Base-by-base conservation (phyloP, 2,329 filamentous ascomycete genomes). In the Aspergillus floridensis region DNA sequence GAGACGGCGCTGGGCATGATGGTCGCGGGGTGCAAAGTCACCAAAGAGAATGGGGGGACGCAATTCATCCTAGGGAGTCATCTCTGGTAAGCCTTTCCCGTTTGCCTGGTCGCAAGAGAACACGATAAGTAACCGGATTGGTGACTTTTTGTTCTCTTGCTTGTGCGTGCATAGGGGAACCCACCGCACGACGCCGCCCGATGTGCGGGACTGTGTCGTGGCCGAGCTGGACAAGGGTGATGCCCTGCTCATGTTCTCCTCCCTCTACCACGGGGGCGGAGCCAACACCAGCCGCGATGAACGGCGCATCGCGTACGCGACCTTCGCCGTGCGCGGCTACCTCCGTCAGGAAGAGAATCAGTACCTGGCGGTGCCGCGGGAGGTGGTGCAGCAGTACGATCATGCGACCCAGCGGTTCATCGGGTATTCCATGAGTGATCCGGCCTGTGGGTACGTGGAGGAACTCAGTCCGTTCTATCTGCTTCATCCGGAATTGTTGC, bases 311-410 rank as follows among this genome's bases (percentile, higher is more conserved):
- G 53, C 76, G 2, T 75, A 70, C 49, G 66, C 68, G 6, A 67
- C 66, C 5, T 77, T 77, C 56, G 67, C 69, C 35, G 74, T 70
- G 0, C 63, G 70, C 31, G 74, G 74, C 3, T 75, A 64, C 52
- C 55, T 77, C 29, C 65, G 74, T 2, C 72, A 76, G 56, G 75
- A 78, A 59, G 76, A 79, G 64, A 78, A 77, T 49, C 74, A 77
- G 59, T 77, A 72, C 56, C 64, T 78, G n/a, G 58, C 64, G 2
- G 54, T 63, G 3, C 60, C 62, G 4, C 22, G 11, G 26, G 60
- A 63, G 4, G 46, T 60, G 1, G 58, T 62, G 3, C 57, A 57
- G 54, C 44, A 22, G n/a, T 62, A 64, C 26, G 58, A 61, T 6
- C 32, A 55, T 7, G 58, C 53, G 5, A 59, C 65, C 16, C 66